Evolutionary conservation across 192 early-diverging fungal species (phyloP), one percentile per base, ranked within the genome.

Genomic region (Dissophora ornata): DNA sequence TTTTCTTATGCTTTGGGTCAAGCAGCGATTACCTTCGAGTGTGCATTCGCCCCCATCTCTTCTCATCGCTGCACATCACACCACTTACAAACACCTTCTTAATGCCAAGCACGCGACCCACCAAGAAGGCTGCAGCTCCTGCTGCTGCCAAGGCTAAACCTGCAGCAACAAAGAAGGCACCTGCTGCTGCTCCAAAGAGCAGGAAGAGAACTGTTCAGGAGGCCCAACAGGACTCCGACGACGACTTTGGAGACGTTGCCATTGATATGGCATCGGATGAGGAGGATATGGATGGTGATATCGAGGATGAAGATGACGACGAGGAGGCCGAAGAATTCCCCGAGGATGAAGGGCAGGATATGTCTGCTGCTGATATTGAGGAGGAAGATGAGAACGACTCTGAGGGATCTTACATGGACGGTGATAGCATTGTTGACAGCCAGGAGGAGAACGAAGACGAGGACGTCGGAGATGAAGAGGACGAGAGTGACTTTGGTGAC

Each of bases 221-320:
- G 26, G 69, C 79, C 32, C 62, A 57, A 22, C 46, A 49, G 36
- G 58, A 70, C 6, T 80, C 79, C 30, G 77, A 80, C 8, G 83
- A 84, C 19, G 83, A 84, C 50, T 85, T 90, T 63, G 84, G 66
- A 5, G 79, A 85, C 6, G 69, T 83, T 0, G 79, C 79, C 8
- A 83, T 83, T 34, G 82, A 87, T 34, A 84, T 85, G 69, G 62
- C 74, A 41, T 85, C 86, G 4, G 80, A 82, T n/a, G 86, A 85
- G 12, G 86, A 87, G 29, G 67, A 83, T 34, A 57, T 55, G 62
- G 78, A 81, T 4, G 66, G 71, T 1, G 56, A 74, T 10, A 33
- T 44, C 13, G 74, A 65, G 33, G 49, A 79, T 26, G 58, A 50
- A 32, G 61, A 51, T 11, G 69, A 66, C 5, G 50, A 61, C 9